Base-by-base conservation (phyloP, 768 basidiomycete species). In the Tylopilus subfusipes region DNA sequence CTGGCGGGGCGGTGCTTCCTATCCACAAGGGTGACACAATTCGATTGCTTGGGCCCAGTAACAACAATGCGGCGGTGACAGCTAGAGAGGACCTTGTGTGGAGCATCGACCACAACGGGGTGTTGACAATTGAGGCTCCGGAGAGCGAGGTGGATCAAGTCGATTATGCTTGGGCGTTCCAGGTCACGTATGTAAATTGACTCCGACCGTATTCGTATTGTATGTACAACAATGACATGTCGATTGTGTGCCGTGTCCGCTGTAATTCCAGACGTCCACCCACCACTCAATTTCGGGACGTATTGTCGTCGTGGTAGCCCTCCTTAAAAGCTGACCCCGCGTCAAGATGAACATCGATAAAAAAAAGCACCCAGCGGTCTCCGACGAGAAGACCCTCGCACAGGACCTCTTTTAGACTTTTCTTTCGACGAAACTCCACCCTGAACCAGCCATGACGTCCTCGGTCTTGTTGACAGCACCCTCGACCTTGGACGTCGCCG, bases 1-100 rank as follows among this genome's bases (percentile, higher is more conserved):
- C 50, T 2, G 64, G 66, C 6, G 72, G 70, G 5, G 72, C 70
- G 34, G 68, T 69, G 19, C 59, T 81, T 13, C 81, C 82, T 1
- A 53, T 83, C 18, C 58, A 76, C 5, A 50, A 62, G 2, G 77
- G 77, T 8, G 81, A 83, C 58, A 63, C 55, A 0, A 68, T 83
- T 30, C 61, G 54, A 16, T 53, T 82, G n/a, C 72, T 82, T 18
- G 67, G 72, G 13, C 75, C 75, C 4, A 55, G 38, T 8, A 44
- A 40, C 6, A 44, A 40, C 6, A 33, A 30, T 34, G 49, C 16
- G 22, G 13, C 29, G 1, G 27, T 4, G 42, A 24, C 50, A 4
- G 50, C 13, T 34, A 54, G n/a, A 52, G 30, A 40, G 9, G 46
- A 31, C 16, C 63, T 78, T 2, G 53, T 59, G 9, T 78, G 75